These are phyloP conservation scores for Mucor irregularis DNA, from an alignment of 371 early-diverging fungal genomes.

Conservation along the genomic window DNA sequence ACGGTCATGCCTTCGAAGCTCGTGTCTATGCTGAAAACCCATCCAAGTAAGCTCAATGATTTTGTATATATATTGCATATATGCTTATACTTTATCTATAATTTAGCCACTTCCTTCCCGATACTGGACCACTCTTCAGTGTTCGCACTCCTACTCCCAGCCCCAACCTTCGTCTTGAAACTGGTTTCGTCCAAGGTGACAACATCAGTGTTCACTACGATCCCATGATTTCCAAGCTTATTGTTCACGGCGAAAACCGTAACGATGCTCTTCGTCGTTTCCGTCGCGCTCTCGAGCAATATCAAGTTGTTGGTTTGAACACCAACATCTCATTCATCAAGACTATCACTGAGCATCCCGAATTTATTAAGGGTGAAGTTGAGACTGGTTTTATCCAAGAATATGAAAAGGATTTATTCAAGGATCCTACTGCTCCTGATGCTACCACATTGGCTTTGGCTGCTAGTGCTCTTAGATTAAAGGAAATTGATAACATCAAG, in stretches of 20 bases:
- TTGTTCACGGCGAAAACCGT: constrained; percentile 86
- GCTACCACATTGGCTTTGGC: constrained; percentile 72
- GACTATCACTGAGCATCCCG: constrained; percentile 76
- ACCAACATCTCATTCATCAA: constrained; percentile 94
- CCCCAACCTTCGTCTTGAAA: constrained; percentile 80
- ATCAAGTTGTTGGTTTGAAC: constrained; percentile 85
- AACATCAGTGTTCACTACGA: constrained; percentile 93
- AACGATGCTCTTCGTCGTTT: constrained; percentile 81
- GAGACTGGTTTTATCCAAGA: constrained; percentile 94
- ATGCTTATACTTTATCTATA: neutral
- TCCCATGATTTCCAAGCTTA: constrained; percentile 97
- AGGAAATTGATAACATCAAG: constrained; percentile 42
- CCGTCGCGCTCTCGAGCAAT: constrained; percentile 79
- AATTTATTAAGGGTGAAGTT: constrained; percentile 86
- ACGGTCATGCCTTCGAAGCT: constrained; percentile 96
- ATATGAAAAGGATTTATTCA: constrained; percentile 70
- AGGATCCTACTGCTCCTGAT: constrained; percentile 45
- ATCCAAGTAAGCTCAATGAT: constrained; percentile 54
- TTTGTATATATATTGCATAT: neutral
- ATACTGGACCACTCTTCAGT: constrained; percentile 86
- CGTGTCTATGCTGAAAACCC: constrained; percentile 98
- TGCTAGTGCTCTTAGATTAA: constrained; percentile 64
- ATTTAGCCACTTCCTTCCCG: constrained; percentile 87
- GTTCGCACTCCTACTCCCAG: constrained; percentile 70
- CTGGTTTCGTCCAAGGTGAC: constrained; percentile 92